Percentiles rank a stretch among this genome's conserved stretches.
phyloP scores from a whole-genome alignment of 805 yeast species.

The Candida hungchunana region DNA sequence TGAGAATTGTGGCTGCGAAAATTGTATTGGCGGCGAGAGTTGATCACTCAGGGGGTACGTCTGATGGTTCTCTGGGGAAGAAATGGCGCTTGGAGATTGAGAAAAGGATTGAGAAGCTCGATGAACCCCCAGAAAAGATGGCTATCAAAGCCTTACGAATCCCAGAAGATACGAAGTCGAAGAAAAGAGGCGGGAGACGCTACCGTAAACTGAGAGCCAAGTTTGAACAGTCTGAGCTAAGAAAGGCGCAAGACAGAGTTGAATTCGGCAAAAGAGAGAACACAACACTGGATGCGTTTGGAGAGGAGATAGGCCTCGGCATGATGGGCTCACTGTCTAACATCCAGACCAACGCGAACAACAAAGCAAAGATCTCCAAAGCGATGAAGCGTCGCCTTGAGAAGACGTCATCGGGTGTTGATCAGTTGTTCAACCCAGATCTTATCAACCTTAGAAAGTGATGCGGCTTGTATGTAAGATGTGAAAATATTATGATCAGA shows the following conservation, averaged over 20 bases:
- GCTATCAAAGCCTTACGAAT: constrained; percentile 63
- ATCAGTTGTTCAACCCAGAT: constrained; percentile 21
- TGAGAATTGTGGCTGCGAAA: constrained; percentile 78
- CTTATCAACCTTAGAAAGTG: constrained; percentile 13
- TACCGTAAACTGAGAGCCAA: constrained; percentile 77
- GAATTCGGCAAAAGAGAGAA: constrained; percentile 76
- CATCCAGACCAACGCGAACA: constrained; percentile 36
- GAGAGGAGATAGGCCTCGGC: constrained; percentile 82
- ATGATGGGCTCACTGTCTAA: constrained; percentile 40
- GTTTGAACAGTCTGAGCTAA: constrained; percentile 73
- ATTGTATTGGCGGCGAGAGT: constrained; percentile 78
- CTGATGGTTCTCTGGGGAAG: constrained; percentile 51
- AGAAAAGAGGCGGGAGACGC: constrained; percentile 82
- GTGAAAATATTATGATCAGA: no score
- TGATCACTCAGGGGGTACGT: constrained; percentile 47
- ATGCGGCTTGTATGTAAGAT: no score
- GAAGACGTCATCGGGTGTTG: constrained; percentile 1
- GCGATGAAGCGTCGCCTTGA: constrained; percentile 48
- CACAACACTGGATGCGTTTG: constrained; percentile 56
- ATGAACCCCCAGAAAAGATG: constrained; percentile 69
- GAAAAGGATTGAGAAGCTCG: constrained; percentile 62
- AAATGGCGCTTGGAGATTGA: constrained; percentile 58
- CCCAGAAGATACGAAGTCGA: constrained; percentile 67
- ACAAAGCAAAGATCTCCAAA: constrained; percentile 58
- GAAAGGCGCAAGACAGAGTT: constrained; percentile 80